These are phyloP conservation scores for Pelargonium myrrhifolium DNA, from an alignment of 441 rosid genomes.

Conservation along the genomic window DNA sequence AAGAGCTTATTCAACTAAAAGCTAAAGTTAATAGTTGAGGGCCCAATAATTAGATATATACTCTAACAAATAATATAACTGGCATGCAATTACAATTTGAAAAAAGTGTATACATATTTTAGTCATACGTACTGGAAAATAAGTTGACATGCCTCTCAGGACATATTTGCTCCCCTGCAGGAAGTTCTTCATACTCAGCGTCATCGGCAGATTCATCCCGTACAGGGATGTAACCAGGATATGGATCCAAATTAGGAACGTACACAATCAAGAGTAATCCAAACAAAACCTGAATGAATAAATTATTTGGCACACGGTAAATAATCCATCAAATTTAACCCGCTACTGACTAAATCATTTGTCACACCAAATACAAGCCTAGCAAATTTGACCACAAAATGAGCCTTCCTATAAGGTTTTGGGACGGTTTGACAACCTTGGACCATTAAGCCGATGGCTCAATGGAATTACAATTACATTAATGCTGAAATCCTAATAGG, in stretches of 20 bases:
- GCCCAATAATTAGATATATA: background rate
- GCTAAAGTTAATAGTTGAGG: no score
- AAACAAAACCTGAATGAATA: constrained; percentile 57
- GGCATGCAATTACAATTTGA: background rate
- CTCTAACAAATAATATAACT: constrained; percentile 4
- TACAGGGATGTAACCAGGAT: constrained; percentile 72
- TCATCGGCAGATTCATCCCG: constrained; percentile 44
- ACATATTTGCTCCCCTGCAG: constrained; percentile 79
- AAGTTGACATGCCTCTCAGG: constrained; percentile 79
- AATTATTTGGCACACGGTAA: background rate
- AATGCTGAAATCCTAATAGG: background rate
- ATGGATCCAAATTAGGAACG: constrained; percentile 80
- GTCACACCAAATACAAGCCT: constrained; percentile 2
- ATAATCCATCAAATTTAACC: background rate
- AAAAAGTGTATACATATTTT: constrained; percentile 4
- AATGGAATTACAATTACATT: background rate
- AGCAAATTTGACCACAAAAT: background rate
- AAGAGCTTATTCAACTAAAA: background rate
- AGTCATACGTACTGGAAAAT: constrained; percentile 56
- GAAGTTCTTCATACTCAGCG: constrained; percentile 77
- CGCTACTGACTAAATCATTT: constrained; percentile 4
- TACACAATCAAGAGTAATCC: constrained; percentile 69
- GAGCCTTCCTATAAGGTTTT: background rate
- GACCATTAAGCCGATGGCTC: background rate
- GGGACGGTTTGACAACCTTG: constrained; percentile 2